Base-by-base conservation (phyloP, 2,329 filamentous ascomycete species). In the Calonectria honghensis region DNA sequence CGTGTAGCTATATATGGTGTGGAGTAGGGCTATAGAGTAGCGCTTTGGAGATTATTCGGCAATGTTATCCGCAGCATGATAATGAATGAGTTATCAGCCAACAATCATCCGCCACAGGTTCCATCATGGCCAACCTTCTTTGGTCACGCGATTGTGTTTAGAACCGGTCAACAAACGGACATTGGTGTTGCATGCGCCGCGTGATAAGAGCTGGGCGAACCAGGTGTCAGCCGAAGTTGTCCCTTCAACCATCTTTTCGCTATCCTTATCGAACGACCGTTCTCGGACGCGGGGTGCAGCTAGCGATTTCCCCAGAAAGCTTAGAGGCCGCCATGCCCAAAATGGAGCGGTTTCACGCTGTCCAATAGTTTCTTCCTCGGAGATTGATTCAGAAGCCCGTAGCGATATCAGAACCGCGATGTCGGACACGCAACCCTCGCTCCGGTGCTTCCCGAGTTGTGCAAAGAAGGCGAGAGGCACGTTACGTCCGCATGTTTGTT, bases 21-120 rank as follows among this genome's bases (percentile, higher is more conserved):
- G 31, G 20, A 29, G n/a, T 13, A 31, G 16, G 13, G n/a, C 6
- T 18, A 39, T 39, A 4, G 18, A 39, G 16, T 32, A n/a, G 32
- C 29, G 24, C 29, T 35, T 50, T 18, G 16, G 29, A 24, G 29
- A 70, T 16, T 35, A 70, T 52, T 63, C 11, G 32, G 68, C 20
- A 51, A 70, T 52, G 16, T 31, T 70, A 39, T 41, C 68, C 68
- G 68, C 37, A 32, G 16, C 31, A 31, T 64, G 48, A 35, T 70
- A 32, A 41, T 41, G n/a, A 41, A 31, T 13, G 20, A 11, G 10
- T 35, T 24, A 39, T 20, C 32, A 6, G n/a, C 32, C 54, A 39
- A 51, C 57, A 70, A 45, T 45, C 20, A n/a, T 48, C 45, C 6
- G 32, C 45, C 24, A 64, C 24, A 32, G 24, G 50, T 35, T 29